Percentiles rank a stretch among this genome's conserved stretches.
phyloP scores from a whole-genome alignment of 129 eudicot genomes.

The Apium graveolens region DNA sequence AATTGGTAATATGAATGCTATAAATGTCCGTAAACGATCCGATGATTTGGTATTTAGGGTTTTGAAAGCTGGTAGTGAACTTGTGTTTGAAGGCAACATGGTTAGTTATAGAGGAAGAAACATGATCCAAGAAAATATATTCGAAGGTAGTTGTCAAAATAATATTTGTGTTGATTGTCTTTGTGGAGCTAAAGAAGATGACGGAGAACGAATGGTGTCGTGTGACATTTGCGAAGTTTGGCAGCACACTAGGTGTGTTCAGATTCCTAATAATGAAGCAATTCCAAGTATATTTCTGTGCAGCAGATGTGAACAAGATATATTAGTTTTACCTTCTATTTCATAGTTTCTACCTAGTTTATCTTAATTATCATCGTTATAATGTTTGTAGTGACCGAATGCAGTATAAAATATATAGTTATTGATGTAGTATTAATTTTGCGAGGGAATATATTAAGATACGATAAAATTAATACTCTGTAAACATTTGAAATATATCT shows the following conservation, averaged over 20 bases:
- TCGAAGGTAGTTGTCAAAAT: constrained; percentile 22
- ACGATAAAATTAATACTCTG: too few relatives aligned
- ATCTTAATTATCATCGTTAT: not conserved
- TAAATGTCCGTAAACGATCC: constrained; percentile 29
- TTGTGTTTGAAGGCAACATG: constrained; percentile 38
- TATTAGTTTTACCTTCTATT: constrained; percentile 52
- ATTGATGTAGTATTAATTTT: too few relatives aligned
- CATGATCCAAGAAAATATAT: constrained; percentile 23
- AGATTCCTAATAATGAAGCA: constrained; percentile 59
- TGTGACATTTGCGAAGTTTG: constrained; percentile 91
- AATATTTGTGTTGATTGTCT: constrained; percentile 41
- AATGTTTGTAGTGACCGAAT: too few relatives aligned
- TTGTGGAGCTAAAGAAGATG: constrained; percentile 77
- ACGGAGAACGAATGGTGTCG: constrained; percentile 85
- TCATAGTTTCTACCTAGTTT: constrained; percentile 22
- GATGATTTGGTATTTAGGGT: constrained; percentile 52
- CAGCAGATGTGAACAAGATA: constrained; percentile 68
- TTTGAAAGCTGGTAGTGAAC: constrained; percentile 40
- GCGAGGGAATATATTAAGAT: too few relatives aligned
- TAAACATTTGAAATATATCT: too few relatives aligned
- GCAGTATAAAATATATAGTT: too few relatives aligned
- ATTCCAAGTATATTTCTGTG: constrained; percentile 72
- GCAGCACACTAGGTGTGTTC: constrained; percentile 83
- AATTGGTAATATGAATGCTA: constrained; percentile 24
- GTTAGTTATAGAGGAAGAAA: constrained; percentile 12